phyloP scores from a whole-genome alignment of 345 rosid genomes.

The Brassica nigra region DNA sequence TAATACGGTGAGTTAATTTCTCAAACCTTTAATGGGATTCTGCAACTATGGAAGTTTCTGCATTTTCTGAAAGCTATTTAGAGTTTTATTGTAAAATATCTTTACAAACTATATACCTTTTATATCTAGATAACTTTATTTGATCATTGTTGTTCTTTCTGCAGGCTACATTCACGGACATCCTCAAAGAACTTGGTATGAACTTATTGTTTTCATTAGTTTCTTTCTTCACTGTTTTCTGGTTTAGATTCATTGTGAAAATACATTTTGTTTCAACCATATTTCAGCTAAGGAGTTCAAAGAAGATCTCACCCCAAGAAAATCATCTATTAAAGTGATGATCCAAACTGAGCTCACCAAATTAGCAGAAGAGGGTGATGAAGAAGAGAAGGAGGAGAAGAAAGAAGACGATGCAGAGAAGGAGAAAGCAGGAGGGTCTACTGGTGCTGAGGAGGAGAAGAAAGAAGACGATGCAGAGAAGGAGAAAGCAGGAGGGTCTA shows the following conservation, averaged over 20 bases:
- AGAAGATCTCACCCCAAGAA: constrained; percentile 67
- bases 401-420: constrained; percentile 22
- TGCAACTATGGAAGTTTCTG: neutral
- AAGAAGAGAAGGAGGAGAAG: constrained; percentile 48
- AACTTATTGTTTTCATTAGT: constrained; percentile 2
- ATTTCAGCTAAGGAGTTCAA: constrained; percentile 60
- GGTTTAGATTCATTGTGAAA: neutral
- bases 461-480: constrained; percentile 27
- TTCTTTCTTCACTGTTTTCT: neutral
- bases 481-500: constrained; percentile 27
- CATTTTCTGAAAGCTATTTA: constrained; percentile 12
- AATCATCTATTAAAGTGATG: constrained; percentile 72
- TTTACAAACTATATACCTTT: neutral
- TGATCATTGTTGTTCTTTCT: constrained; percentile 37
- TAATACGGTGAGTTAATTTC: constrained; percentile 61
- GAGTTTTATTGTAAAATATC: constrained; percentile 10
- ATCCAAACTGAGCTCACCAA: constrained; percentile 93
- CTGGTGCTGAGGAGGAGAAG: constrained; percentile 29
- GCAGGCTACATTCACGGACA: constrained; percentile 98
- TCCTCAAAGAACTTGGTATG: constrained; percentile 85
- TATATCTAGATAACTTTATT: constrained; percentile 7
- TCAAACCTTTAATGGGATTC: constrained; percentile 9
- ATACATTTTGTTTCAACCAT: constrained; percentile 6
- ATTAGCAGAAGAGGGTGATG: constrained; percentile 76
- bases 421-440: constrained; percentile 32